Base-by-base conservation (phyloP, 2,329 filamentous ascomycete species). In the Botrytis elliptica region DNA sequence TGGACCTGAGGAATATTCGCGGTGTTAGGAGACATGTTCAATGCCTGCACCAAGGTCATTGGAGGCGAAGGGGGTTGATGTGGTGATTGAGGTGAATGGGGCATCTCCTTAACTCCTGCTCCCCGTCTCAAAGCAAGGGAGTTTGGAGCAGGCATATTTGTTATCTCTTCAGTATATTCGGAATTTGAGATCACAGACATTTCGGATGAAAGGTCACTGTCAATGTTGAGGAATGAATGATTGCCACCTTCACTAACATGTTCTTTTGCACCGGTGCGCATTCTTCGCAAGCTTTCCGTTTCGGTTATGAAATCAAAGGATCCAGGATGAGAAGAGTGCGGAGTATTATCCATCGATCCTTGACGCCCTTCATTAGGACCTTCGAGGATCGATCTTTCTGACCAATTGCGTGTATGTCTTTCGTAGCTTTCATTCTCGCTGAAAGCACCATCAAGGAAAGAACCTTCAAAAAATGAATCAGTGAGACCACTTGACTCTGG, bases 381-480 rank as follows among this genome's bases (percentile, higher is more conserved):
- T 70, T 85, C 84, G 7, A 90, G 82, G 42, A 90, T 80, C 0
- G 89, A 90, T 60, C 83, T 85, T 57, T 88, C 83, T 16, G 85
- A 86, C 89, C 88, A 90, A 74, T 86, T 84, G 10, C 80, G 81
- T 18, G 83, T 83, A 40, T 79, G 78, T 55, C 81, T 82, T 73
- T 82, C 83, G 12, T 79, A 82, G 1, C 82, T 72, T 36, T 49
- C 85, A 75, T 89, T 86, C 60, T 89, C 87, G 0, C 85, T 86
- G 44, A 86, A 80, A 4, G 88, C 92, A 68, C 92, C 88, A 75
- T 95, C 91, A 20, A 97, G 86, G 12, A 96, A 86, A 6, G 94
- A 93, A 49, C 91, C 90, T 0, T 93, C 95, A 57, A 89, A 91
- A 80, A 94, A 94, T 0, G 93, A 95, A 68, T 91, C 90, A 42